Base-by-base conservation (phyloP, 495 filamentous ascomycete species). In the Chaetomidium leptoderma region DNA sequence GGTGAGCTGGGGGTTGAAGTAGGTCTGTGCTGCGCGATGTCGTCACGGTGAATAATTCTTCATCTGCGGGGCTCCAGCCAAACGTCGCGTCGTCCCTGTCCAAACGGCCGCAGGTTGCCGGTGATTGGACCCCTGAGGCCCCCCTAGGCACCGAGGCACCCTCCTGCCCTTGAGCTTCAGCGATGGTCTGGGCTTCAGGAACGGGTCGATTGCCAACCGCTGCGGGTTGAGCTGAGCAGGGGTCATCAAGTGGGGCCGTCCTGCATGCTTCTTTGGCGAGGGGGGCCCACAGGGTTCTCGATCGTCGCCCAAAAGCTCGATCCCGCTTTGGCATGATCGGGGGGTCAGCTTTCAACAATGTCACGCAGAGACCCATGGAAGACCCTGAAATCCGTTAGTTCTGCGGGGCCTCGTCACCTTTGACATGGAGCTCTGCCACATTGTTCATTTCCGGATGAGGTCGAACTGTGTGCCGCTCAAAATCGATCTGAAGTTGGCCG, bases 261-360 rank as follows among this genome's bases (percentile, higher is more conserved):
- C 60, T 57, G 63, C 58, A 48, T 33, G 21, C 27, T 11, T 9
- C 6, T 58, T 39, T 23, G 23, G 32, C 13, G 19, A 16, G 44
- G n/a, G n/a, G n/a, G 45, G 32, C 35, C 47, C 36, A 51, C 14
- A 8, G 29, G 32, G 30, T 56, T 53, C 52, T 64, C 66, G 66
- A 68, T 68, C 64, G 53, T 32, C 42, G 26, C 56, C 58, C 37
- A 62, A 68, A 68, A 62, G 40, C 48, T 59, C 63, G 66, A 68
- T 68, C 66, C 43, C 29, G 42, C 51, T 49, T 53, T 52, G 56
- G 36, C 61, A 58, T 49, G 46, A 14, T 21, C 7, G 46, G 27
- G 46, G 27, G 27, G 29, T 33, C 9, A 21, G n/a, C 46, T 33
- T 8, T 33, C 27, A 49, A 1, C 36, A 14, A 33, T 35, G 27